Evolutionary conservation across 345 rosid genomes (phyloP), one percentile per base, ranked within the genome.

Genomic region (Litchi chinensis): DNA sequence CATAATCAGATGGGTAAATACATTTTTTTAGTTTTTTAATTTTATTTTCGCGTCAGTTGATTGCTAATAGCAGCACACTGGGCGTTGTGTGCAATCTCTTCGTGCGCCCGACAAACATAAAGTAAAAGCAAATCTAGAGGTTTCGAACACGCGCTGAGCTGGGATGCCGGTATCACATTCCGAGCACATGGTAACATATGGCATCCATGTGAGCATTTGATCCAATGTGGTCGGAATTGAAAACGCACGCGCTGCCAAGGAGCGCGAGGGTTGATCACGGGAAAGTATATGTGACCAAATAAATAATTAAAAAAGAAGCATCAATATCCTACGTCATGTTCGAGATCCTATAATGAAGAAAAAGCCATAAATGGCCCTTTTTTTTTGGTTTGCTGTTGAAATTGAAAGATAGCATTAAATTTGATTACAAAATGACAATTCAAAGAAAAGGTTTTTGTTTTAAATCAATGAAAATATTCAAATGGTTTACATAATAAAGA

Each of bases 131-230:
- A 76, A 8, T 76, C 43, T 21, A 76, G 75, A 69, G 79, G 82
- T 81, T 22, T 75, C 46, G 43, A 19, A 75, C 81, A 85, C 87
- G 83, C 82, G 79, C 87, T 70, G 65, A 77, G 77, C 80, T 70
- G 73, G 77, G 60, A 81, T 26, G 0, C n/a, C 32, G 79, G 81
- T 81, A 77, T 85, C 77, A 46, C 76, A 76, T 65, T 68, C 85
- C 67, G 59, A 76, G 84, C 76, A 67, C 77, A 71, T 43, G 77
- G 65, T 48, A 71, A 71, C 79, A 18, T 15, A 69, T 22, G 73
- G 83, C n/a, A 26, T 68, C 56, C 83, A 72, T 82, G 84, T 69
- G 79, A 70, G 70, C 60, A n/a, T 68, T 70, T 24, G 82, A 80
- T 77, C 79, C 70, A 64, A 73, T 75, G 65, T 52, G 69, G 79